Evolutionary conservation across 441 rosid species (phyloP).

Genomic region (Populus hybrid): DNA sequence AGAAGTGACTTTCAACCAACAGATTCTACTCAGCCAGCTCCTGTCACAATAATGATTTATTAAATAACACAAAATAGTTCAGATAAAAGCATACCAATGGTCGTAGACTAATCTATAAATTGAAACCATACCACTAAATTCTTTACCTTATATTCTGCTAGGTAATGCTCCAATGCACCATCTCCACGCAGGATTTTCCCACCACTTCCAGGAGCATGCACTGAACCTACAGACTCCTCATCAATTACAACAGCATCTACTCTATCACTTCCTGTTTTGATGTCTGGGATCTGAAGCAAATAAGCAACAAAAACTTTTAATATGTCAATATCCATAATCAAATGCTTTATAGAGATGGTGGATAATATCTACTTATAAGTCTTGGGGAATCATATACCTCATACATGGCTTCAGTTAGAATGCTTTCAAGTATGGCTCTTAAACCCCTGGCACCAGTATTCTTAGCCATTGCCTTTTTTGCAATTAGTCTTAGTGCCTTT

Average conservation of each 20-base stretch:
- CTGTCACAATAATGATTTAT: neutral
- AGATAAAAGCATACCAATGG: neutral
- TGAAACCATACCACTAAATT: conserved; percentile 41
- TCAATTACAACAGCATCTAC: conserved; percentile 84
- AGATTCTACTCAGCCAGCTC: neutral
- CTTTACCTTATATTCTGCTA: conserved; percentile 38
- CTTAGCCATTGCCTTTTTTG: conserved; percentile 80
- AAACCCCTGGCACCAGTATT: conserved; percentile 96
- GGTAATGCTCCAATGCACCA: conserved; percentile 59
- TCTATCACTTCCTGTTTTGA: conserved; percentile 51
- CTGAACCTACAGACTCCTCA: conserved; percentile 66
- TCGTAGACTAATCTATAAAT: neutral
- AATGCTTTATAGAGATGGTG: neutral
- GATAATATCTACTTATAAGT: neutral
- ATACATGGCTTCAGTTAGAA: conserved; percentile 90
- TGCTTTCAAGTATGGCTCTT: conserved; percentile 81
- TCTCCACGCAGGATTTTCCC: conserved; percentile 79
- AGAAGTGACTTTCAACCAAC: neutral
- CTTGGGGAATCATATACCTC: conserved; percentile 50
- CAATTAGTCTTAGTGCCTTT: conserved; percentile 70
- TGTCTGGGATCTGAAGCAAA: conserved; percentile 78
- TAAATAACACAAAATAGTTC: neutral
- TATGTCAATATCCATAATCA: neutral
- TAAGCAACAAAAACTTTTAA: conserved; percentile 3
- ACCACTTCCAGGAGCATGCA: conserved; percentile 54